Evolutionary conservation across 257 asterid species (phyloP).

Genomic region (Solanum phureja): DNA sequence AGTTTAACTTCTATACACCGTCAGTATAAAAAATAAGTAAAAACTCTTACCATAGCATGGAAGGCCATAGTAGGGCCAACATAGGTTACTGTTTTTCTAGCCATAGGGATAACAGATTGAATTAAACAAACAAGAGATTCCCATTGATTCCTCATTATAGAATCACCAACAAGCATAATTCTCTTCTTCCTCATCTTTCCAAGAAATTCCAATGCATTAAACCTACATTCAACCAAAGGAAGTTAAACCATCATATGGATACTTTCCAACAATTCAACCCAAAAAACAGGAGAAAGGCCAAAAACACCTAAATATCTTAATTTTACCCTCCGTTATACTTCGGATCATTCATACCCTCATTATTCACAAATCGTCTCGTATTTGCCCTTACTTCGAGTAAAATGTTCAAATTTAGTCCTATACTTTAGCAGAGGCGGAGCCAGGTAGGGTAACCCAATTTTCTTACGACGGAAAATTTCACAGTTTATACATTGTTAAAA

Average conservation of each 20-base stretch:
- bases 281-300: neutral
- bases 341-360: neutral
- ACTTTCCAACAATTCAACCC: neutral
- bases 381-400: neutral
- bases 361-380: neutral
- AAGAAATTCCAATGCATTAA: slow-evolving; percentile 79
- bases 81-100: slow-evolving; percentile 59
- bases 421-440: neutral
- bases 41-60: slow-evolving; percentile 67
- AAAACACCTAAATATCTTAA: neutral
- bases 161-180: slow-evolving; percentile 87
- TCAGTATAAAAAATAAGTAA: neutral
- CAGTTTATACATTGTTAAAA: neutral
- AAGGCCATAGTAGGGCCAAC: slow-evolving; percentile 83
- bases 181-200: slow-evolving; percentile 85
- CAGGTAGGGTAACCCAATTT: neutral
- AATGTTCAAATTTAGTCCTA: neutral
- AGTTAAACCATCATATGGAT: neutral
- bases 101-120: slow-evolving; percentile 68
- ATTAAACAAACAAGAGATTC: slow-evolving; percentile 86
- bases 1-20: neutral
- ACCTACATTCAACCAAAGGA: slow-evolving; percentile 30
- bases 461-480: neutral
- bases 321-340: neutral
- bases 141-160: slow-evolving; percentile 94